phyloP scores from a whole-genome alignment of 75 land plant genomes.

The Chamaecyparis obtusa region DNA sequence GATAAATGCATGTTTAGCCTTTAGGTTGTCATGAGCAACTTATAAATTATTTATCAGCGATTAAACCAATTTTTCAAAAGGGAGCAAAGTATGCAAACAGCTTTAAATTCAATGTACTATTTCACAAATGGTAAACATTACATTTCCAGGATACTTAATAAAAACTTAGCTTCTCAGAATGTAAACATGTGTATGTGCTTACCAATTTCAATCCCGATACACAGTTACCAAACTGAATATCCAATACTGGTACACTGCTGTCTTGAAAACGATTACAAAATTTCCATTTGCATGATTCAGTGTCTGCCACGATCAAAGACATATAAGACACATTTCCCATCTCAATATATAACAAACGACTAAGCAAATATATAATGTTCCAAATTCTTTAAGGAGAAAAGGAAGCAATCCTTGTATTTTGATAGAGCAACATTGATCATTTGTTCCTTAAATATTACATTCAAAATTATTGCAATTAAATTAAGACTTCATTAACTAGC shows the following conservation, averaged over 20 bases:
- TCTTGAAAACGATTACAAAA: conserved; percentile 5
- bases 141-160: not conserved
- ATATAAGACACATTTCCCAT: not conserved
- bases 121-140: not conserved
- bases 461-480: not conserved
- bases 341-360: not conserved
- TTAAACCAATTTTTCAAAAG: not conserved
- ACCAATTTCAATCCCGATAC: conserved; percentile 8
- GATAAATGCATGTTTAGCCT: not conserved
- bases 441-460: not conserved
- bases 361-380: not conserved
- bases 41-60: not conserved
- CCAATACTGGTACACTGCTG: not conserved
- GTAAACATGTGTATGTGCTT: not conserved
- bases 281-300: conserved; percentile 3
- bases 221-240: conserved; percentile 9
- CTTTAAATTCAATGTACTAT: not conserved
- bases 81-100: not conserved
- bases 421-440: not conserved
- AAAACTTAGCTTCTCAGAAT: not conserved
- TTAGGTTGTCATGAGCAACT: not conserved
- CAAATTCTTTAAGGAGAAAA: not conserved
- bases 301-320: not conserved
- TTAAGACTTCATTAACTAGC: not conserved
- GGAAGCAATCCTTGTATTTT: not conserved